Evolutionary conservation across 2,329 filamentous ascomycete species (phyloP).

Genomic region (Dothiorella sarmentorum): DNA sequence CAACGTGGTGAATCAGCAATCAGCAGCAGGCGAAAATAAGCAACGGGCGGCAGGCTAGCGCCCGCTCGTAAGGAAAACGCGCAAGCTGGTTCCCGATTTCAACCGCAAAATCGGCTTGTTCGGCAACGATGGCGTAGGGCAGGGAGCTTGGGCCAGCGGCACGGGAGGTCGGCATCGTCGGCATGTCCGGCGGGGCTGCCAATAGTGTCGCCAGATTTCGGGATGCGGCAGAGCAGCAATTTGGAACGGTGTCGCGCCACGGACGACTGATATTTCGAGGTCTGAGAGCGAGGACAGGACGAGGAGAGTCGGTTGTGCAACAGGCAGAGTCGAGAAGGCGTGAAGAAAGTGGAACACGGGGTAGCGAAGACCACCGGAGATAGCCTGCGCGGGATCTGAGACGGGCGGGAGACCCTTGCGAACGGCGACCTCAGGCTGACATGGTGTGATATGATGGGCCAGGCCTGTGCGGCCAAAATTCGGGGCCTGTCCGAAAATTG

Average conservation of each 20-base stretch:
- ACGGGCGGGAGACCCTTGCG: background rate
- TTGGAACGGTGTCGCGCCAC: background rate
- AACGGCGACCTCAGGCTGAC: background rate
- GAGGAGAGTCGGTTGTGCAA: background rate
- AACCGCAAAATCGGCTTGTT: slow-evolving; percentile 1
- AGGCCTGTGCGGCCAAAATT: background rate
- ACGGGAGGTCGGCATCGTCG: slow-evolving; percentile 2
- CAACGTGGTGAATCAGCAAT: slow-evolving; percentile 10
- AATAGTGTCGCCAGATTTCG: background rate
- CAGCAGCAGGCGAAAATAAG: slow-evolving; percentile 5
- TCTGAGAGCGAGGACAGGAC: background rate
- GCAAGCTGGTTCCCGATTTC: background rate
- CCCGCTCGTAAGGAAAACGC: background rate
- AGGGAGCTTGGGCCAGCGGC: background rate
- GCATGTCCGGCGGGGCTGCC: background rate
- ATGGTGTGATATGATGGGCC: slow-evolving; percentile 3
- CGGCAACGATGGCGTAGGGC: background rate
- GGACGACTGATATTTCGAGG: background rate
- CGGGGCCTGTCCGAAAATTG: background rate
- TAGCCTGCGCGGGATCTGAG: slow-evolving; percentile 7
- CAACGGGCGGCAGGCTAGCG: background rate
- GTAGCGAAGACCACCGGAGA: background rate
- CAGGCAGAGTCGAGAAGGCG: background rate
- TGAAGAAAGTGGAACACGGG: slow-evolving; percentile 5
- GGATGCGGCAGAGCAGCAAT: background rate